Evolutionary conservation across 495 filamentous ascomycete species (phyloP), one percentile per base, ranked within the genome.

Genomic region (Lentithecium fluviatile): DNA sequence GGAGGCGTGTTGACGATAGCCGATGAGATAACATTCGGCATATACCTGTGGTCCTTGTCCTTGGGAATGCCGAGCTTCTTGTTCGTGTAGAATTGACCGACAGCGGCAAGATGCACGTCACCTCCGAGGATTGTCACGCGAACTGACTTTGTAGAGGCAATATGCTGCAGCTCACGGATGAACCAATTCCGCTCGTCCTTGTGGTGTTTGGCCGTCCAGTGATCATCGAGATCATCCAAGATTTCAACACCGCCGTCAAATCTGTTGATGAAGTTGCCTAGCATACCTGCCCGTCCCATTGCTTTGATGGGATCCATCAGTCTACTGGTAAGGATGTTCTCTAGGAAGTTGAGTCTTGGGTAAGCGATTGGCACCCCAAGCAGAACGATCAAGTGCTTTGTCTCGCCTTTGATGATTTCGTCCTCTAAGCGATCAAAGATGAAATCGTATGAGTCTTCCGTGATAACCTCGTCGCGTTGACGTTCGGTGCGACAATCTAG

Each of bases 131-230:
- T 95, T 2, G 93, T 96, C 20, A 98, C 77, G n/a, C 94, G 84
- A 49, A 97, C 80, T 12, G 89, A 95, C 66, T 92, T 94, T 69
- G 93, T 89, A 8, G 87, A 89, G 13, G 95, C 92, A 46, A 97
- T 76, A 64, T 91, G 87, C 71, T 98, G 94, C 15, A 98, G 79
- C 56, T 95, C 89, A 67, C 93, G 85, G 34, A 98, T 84, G 63
- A 97, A 81, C 77, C 87, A 88, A 63, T 85, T 88, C 29, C 94
- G 83, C 75, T 98, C 94, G 11, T 77, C 73, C 70, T 97, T 97
- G 74, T 96, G 90, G 68, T 91, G 87, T 67, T 89, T 95, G 20
- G 94, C 92, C 2, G 94, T 95, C 94, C 94, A 98, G 69, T 97
- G 93, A 72, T 98, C 94, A 65, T 91, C 88, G 10, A 95, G 77